These are phyloP conservation scores for Dichotomocladium elegans DNA, from an alignment of 371 early-diverging fungal species.

Conservation along the genomic window DNA sequence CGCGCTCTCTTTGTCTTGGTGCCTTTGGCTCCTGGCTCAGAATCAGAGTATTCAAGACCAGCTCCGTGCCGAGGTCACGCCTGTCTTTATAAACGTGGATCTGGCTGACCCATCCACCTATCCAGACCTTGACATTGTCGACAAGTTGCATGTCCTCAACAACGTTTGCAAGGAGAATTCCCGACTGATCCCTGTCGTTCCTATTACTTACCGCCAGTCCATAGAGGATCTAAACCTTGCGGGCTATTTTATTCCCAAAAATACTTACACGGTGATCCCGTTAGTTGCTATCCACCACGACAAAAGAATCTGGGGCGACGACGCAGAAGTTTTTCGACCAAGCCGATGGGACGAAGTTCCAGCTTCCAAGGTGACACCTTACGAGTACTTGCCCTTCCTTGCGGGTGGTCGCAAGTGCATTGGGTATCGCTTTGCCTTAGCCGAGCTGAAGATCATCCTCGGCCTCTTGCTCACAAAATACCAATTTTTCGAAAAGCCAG, in stretches of 20 bases:
- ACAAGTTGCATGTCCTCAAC: conserved; percentile 39
- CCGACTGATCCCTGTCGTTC: conserved; percentile 52
- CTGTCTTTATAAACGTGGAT: conserved; percentile 9
- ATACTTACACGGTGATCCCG: conserved; percentile 38
- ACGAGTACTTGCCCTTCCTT: conserved; percentile 59
- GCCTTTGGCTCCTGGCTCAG: conserved; percentile 48
- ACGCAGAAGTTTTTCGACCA: conserved; percentile 60
- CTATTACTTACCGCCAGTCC: conserved; percentile 40
- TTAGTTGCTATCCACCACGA: conserved; percentile 45
- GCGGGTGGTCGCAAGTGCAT: conserved; percentile 51
- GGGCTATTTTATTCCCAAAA: conserved; percentile 49
- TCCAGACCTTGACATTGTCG: conserved; percentile 44
- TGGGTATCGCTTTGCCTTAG: conserved; percentile 36
- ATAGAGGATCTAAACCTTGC: conserved; percentile 40
- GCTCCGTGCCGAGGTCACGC: conserved; percentile 38
- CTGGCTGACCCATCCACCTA: conserved; percentile 25
- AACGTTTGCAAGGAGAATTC: conserved; percentile 51
- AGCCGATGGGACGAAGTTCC: conserved; percentile 50
- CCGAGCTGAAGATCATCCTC: conserved; percentile 36
- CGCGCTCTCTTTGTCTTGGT: conserved; percentile 50
- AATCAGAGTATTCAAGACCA: conserved; percentile 40
- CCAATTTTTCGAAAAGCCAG: conserved; percentile 34
- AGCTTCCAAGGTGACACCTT: conserved; percentile 26
- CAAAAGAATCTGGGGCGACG: conserved; percentile 59
- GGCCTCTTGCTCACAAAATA: conserved; percentile 31